Conservation (phyloP, 78 protist species). For the Speleostelium caveatum region DNA sequence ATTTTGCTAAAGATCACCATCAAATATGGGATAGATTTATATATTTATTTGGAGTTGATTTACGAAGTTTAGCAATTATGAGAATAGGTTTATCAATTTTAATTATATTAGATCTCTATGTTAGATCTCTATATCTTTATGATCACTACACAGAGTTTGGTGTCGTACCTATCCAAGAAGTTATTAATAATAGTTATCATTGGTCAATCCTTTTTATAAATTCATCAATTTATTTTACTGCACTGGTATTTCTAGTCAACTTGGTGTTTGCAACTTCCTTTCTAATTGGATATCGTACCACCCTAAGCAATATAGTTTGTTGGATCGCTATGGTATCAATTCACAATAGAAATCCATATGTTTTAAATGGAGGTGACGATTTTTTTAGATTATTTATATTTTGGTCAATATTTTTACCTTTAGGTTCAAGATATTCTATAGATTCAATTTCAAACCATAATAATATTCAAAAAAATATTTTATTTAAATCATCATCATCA, state of each 20-base stretch:
- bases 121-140: conserved; percentile 23
- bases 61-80: conserved; percentile 44
- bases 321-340: conserved; percentile 30
- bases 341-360: conserved; percentile 51
- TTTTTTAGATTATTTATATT: conserved; percentile 45
- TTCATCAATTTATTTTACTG: not conserved
- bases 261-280: not conserved
- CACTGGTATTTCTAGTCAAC: not conserved
- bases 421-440: conserved; percentile 33
- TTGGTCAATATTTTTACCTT: conserved; percentile 61
- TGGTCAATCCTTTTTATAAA: conserved; percentile 46
- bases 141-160: conserved; percentile 65
- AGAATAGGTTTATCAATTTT: conserved; percentile 32
- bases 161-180: not conserved
- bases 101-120: conserved; percentile 32
- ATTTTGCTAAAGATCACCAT: not conserved
- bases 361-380: conserved; percentile 74
- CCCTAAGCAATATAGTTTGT: not conserved
- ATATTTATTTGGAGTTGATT: conserved; percentile 39
- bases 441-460: conserved; percentile 17
- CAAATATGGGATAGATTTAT: not conserved
- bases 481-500: not conserved
- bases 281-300: conserved; percentile 22
- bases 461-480: conserved; percentile 8
- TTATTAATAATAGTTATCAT: conserved; percentile 17